phyloP scores from a whole-genome alignment of 352 stramenopile species.

The Phytophthora colocasiae region DNA sequence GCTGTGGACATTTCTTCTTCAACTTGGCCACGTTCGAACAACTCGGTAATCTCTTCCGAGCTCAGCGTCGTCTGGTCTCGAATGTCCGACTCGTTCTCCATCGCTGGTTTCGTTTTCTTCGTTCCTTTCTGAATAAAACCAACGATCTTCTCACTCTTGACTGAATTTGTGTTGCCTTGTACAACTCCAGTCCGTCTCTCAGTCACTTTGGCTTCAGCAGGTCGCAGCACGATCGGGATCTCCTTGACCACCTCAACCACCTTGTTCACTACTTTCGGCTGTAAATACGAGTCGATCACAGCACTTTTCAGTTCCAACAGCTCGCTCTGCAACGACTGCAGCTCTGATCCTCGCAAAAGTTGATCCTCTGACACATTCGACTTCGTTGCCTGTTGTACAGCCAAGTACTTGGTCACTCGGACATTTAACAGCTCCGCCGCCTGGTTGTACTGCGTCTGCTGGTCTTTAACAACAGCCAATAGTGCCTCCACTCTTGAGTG shows the following conservation, averaged over 20 bases:
- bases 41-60: constrained; percentile 22
- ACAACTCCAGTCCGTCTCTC: constrained; percentile 6
- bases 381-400: constrained; percentile 22
- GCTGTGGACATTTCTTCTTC: constrained; percentile 41
- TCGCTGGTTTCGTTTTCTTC: background rate
- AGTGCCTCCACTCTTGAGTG: constrained; percentile 36
- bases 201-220: constrained; percentile 6
- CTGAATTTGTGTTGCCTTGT: background rate
- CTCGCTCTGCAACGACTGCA: constrained; percentile 43
- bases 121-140: background rate
- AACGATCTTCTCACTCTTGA: constrained; percentile 1
- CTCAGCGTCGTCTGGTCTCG: constrained; percentile 38
- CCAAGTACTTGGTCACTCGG: constrained; percentile 34
- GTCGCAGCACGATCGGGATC: constrained; percentile 25
- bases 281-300: constrained; percentile 42
- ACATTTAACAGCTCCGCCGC: constrained; percentile 33
- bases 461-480: constrained; percentile 44
- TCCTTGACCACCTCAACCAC: constrained; percentile 20
- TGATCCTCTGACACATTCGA: background rate
- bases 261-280: constrained; percentile 23
- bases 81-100: constrained; percentile 1
- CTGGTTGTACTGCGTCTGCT: constrained; percentile 56
- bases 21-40: constrained; percentile 30
- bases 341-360: constrained; percentile 32
- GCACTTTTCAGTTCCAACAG: constrained; percentile 46